phyloP scores from a whole-genome alignment of 139 green algal species.

The Chloropicon primus region DNA sequence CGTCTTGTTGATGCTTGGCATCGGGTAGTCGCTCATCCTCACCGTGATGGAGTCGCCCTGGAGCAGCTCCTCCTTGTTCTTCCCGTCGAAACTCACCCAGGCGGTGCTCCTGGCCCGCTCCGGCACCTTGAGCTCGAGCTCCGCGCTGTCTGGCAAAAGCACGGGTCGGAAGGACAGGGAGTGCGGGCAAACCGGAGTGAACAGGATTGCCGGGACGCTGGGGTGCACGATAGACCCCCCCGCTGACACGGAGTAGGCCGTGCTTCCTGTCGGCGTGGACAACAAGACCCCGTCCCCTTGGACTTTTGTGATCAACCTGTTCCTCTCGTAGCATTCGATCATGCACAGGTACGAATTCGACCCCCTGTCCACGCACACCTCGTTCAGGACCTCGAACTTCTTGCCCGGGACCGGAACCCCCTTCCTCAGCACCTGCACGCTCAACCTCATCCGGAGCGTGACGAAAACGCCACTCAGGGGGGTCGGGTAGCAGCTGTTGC shows the following conservation, averaged over 20 bases:
- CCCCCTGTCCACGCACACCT: conserved; percentile 36
- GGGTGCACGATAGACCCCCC: conserved; percentile 48
- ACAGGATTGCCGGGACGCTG: conserved; percentile 39
- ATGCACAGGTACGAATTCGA: conserved; percentile 35
- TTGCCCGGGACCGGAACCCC: conserved; percentile 23
- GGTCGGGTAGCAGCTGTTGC: conserved; percentile 45
- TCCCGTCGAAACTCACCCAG: conserved; percentile 93
- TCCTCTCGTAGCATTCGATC: conserved; percentile 41
- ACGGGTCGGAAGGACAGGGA: conserved; percentile 65
- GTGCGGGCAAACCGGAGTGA: conserved; percentile 42
- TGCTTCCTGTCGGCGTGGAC: conserved; percentile 85
- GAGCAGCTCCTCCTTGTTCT: conserved; percentile 60
- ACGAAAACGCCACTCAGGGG: conserved; percentile 66
- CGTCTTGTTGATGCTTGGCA: conserved; percentile 86
- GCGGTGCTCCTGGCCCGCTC: conserved; percentile 57
- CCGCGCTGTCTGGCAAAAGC: conserved; percentile 86
- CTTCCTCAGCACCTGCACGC: conserved; percentile 54
- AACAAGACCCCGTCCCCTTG: conserved; percentile 88
- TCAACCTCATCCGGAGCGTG: conserved; percentile 89
- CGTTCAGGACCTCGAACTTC: conserved; percentile 27
- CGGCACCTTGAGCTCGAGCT: conserved; percentile 46
- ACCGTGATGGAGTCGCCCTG: conserved; percentile 66
- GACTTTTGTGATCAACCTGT: conserved; percentile 34
- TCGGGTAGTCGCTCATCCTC: conserved; percentile 78
- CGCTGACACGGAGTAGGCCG: conserved; percentile 85